A percentile compares a stretch with the other conserved stretches of the same genome.
Conservation (phyloP, 2,329 filamentous ascomycete species). For the Cytospora paraplurivora region DNA sequence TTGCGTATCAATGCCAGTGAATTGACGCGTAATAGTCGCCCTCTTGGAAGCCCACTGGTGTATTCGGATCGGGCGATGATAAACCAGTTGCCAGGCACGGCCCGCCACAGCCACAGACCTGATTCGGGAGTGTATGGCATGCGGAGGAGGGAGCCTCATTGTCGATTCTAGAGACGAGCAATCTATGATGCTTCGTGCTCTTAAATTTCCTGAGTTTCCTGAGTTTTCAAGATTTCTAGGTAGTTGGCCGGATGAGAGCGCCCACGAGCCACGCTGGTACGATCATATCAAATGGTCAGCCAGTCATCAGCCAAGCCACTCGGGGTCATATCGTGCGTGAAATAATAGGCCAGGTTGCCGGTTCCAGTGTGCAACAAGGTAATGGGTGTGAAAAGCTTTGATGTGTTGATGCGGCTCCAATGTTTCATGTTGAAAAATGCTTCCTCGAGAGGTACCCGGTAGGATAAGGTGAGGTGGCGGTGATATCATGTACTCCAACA, state of each 20-base stretch:
- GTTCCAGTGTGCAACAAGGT: background rate
- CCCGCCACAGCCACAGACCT: background rate
- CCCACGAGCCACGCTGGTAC: constrained; percentile 15
- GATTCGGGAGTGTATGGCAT: constrained; percentile 3
- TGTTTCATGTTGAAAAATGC: background rate
- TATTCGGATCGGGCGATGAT: constrained; percentile 10
- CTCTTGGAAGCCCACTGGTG: constrained; percentile 13
- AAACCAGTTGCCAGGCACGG: constrained; percentile 1
- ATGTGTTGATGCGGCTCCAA: background rate
- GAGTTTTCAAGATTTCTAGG: constrained; percentile 12
- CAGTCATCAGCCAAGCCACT: background rate
- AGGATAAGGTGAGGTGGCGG: constrained; percentile 12
- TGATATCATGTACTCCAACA: constrained; percentile 13
- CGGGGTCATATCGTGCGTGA: background rate
- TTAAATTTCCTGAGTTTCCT: background rate
- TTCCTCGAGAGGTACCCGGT: background rate
- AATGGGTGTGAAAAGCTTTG: background rate
- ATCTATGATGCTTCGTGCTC: background rate
- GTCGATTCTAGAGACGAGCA: background rate
- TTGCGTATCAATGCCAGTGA: background rate
- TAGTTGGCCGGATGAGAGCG: constrained; percentile 11
- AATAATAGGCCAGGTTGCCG: background rate
- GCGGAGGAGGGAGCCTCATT: constrained; percentile 19
- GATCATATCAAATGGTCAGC: constrained; percentile 2
- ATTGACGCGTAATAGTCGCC: background rate